Base-by-base conservation (phyloP, 139 green algal species). In the Picochlorum sp. region DNA sequence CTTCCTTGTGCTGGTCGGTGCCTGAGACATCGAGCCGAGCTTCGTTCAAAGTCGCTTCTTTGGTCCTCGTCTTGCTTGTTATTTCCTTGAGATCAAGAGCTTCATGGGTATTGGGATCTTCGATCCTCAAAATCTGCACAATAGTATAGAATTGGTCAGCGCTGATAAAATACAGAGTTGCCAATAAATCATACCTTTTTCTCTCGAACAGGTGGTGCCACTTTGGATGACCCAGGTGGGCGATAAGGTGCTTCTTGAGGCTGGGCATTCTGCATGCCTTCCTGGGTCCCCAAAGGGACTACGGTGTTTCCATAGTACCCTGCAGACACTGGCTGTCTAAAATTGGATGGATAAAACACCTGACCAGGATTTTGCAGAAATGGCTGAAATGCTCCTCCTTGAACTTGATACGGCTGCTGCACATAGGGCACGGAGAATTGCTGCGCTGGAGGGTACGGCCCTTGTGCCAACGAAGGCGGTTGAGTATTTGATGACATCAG, bases 51-150 rank as follows among this genome's bases (percentile, higher is more conserved):
- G 24, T 28, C 0, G 38, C 34, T 10, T n/a, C 37, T 5, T 49
- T 34, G 4, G 21, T 51, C 16, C 44, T 49, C 38, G 61, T 46
- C 6, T 50, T 28, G n/a, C 47, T 41, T n/a, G 41, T 44, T 45
- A 70, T 41, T 13, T 71, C 54, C 2, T 50, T 50, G 10, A 75
- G 52, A 37, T 75, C 52, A 32, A 75, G 32, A 46, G 46, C 56
- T 56, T 71, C 44, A 24, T 75, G 69, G 8, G 69, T 75, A 18
- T 62, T 26, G 15, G 69, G 69, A 41, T 75, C 56, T 44, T 75
- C 69, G 32, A 75, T 61, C 18, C 56, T 23, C 54, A 75, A 51
- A 45, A 75, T 71, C 52, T 67, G 47, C 28, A 30, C 28, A 30
- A 30, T 0, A 30, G 4, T 30, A 30, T 30, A 30, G 28, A 4